Evolutionary conservation across 1,284 basidiomycete genomes (phyloP), one percentile per base, ranked within the genome.

Genomic region (Gomphus bonarii): DNA sequence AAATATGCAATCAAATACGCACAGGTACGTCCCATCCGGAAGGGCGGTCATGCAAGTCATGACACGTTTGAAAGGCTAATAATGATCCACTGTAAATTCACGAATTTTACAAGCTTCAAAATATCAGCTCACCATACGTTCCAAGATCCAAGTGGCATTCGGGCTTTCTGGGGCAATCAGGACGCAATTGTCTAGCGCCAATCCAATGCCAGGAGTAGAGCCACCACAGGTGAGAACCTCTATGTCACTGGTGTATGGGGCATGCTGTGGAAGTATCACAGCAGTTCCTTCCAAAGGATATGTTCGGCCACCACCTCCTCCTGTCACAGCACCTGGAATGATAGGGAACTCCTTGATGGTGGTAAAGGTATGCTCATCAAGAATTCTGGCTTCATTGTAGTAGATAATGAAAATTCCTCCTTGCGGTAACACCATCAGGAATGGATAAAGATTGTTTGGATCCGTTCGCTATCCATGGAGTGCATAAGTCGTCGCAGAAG

Each of bases 341-440:
- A 49, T 60, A 18, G 62, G 60, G 58, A 63, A 58, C 14, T 52
- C 55, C 50, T 1, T 70, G 55, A 80, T 67, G 0, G 86, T 88
- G 25, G 74, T 67, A 61, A 88, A 85, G 0, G 78, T 85, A 3
- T 66, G 70, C 0, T 82, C 79, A 60, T 89, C 76, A 14, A 88
- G 72, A 59, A 88, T 79, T n/a, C 86, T 79, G 0, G 87, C 87
- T 66, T 89, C 84, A 61, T 89, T 88, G 70, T 82, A 88, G 64
- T 88, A 88, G 1, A 77, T 81, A 44, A 84, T 75, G 65, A 88
- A 87, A 65, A 88, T 68, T 28, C 74, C 73, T 1, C 79, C 78
- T 49, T 79, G 82, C 0, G 86, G 84, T 20, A 88, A 73, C 10
- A 86, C 75, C 56, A 82, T 69, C n/a, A 88, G 70, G 73, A 86